A percentile compares a stretch with the other conserved stretches of the same genome.
These are phyloP conservation scores for Solanum infundibuliforme DNA, from an alignment of 257 asterid species.

Conservation along the genomic window DNA sequence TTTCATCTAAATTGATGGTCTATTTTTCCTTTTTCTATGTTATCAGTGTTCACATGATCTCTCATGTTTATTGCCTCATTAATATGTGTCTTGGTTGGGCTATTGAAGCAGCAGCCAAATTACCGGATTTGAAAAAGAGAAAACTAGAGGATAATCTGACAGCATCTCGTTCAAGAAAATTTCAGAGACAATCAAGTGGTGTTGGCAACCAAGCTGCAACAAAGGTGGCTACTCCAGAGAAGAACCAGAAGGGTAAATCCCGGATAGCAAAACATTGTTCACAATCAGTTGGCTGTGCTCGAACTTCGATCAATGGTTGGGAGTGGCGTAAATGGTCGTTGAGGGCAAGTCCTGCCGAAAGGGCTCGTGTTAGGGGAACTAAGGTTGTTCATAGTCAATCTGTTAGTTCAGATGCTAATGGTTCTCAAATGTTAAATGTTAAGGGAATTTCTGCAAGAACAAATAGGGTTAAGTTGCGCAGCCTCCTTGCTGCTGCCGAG, in stretches of 20 bases:
- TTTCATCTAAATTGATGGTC: slow-evolving; percentile 1
- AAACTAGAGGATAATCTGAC: slow-evolving; percentile 31
- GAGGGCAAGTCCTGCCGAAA: slow-evolving; percentile 68
- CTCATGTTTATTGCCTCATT: background rate
- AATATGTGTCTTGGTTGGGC: background rate
- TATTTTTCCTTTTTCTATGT: background rate
- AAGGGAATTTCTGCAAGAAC: slow-evolving; percentile 97
- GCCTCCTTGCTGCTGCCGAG: slow-evolving; percentile 97
- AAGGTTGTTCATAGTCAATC: slow-evolving; percentile 20
- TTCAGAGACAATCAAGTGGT: slow-evolving; percentile 36
- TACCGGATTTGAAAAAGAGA: slow-evolving; percentile 43
- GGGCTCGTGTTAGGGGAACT: slow-evolving; percentile 64
- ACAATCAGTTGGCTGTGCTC: slow-evolving; percentile 86
- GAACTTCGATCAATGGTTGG: slow-evolving; percentile 88
- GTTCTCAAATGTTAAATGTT: slow-evolving; percentile 38
- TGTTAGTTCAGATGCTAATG: slow-evolving; percentile 29
- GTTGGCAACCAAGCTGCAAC: slow-evolving; percentile 28
- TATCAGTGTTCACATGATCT: slow-evolving; percentile 1
- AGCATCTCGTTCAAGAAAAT: slow-evolving; percentile 32
- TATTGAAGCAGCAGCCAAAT: slow-evolving; percentile 39
- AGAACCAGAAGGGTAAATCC: slow-evolving; percentile 28
- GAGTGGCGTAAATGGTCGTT: slow-evolving; percentile 96
- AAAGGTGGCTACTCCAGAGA: slow-evolving; percentile 19
- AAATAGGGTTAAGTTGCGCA: slow-evolving; percentile 84
- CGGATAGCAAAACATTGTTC: slow-evolving; percentile 35